phyloP scores from a whole-genome alignment of 1,284 basidiomycete genomes.

The Afroboletus lepidellus region DNA sequence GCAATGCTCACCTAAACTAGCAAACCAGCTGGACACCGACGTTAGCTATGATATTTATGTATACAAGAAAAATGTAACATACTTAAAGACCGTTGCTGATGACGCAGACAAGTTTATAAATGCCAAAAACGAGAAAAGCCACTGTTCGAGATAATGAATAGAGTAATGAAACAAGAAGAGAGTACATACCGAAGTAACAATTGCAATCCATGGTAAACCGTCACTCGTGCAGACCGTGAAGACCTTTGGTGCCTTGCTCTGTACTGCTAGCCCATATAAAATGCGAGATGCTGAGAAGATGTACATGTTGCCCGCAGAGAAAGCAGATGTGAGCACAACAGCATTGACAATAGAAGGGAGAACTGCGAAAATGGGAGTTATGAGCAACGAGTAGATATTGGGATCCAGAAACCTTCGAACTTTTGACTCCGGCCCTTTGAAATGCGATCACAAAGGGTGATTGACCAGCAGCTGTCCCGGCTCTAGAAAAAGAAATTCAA shows the following conservation, averaged over 20 bases:
- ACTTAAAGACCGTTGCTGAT: conserved; percentile 28
- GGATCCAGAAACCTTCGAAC: conserved; percentile 23
- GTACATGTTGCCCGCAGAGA: conserved; percentile 82
- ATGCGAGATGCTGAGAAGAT: conserved; percentile 82
- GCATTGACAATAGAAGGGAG: conserved; percentile 73
- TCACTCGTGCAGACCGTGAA: conserved; percentile 61
- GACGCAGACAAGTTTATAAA: conserved; percentile 21
- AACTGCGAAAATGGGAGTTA: conserved; percentile 31
- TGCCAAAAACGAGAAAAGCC: conserved; percentile 32
- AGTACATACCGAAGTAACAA: conserved; percentile 7
- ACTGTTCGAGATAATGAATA: conserved; percentile 39
- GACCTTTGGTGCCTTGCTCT: conserved; percentile 67
- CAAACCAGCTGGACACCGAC: conserved; percentile 40
- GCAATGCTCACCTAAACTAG: conserved; percentile 38
- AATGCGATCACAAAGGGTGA: conserved; percentile 87
- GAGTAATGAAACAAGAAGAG: not conserved
- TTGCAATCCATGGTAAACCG: conserved; percentile 24
- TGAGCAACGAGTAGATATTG: not conserved
- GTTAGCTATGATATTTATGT: not conserved
- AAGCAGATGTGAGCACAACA: conserved; percentile 67
- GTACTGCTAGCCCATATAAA: conserved; percentile 77
- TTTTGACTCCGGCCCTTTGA: conserved; percentile 69
- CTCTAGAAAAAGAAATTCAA: conserved; percentile 20
- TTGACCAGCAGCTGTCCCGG: conserved; percentile 58
- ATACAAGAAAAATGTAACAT: not conserved